These are phyloP conservation scores for Ambrosiella cleistominuta DNA, from an alignment of 2,329 filamentous ascomycete genomes.

Conservation along the genomic window DNA sequence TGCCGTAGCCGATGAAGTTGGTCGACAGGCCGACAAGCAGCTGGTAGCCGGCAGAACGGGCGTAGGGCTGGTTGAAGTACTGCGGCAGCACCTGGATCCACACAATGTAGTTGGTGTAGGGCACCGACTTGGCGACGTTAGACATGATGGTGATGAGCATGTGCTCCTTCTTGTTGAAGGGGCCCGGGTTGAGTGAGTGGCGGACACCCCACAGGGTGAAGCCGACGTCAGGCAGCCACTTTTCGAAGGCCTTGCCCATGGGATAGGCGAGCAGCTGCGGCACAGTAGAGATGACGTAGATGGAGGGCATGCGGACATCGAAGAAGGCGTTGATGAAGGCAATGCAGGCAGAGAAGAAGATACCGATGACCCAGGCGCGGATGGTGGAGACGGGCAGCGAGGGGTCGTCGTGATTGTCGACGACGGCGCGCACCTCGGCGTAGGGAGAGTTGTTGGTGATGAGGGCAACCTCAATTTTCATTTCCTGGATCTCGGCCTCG, in stretches of 20 bases:
- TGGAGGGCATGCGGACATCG: conserved; percentile 33
- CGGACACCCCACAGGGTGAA: conserved; percentile 23
- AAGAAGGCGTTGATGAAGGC: conserved; percentile 38
- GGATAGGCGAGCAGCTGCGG: conserved; percentile 36
- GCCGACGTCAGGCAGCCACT: conserved; percentile 26
- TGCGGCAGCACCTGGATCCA: conserved; percentile 31
- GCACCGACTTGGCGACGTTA: conserved; percentile 29
- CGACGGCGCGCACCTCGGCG: conserved; percentile 35
- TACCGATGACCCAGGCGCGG: conserved; percentile 32
- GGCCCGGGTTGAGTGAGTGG: conserved; percentile 28
- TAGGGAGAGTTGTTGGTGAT: conserved; percentile 38
- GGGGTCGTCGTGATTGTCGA: conserved; percentile 36
- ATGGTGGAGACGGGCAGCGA: conserved; percentile 31
- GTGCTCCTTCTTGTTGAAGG: conserved; percentile 38
- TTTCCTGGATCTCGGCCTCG: conserved; percentile 28
- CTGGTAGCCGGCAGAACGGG: conserved; percentile 30
- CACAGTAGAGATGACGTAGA: conserved; percentile 33
- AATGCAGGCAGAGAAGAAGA: conserved; percentile 28
- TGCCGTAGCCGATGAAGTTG: conserved; percentile 38
- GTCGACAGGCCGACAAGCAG: conserved; percentile 32
- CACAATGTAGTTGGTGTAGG: conserved; percentile 33
- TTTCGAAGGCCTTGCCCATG: conserved; percentile 28
- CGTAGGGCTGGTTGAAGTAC: conserved; percentile 34
- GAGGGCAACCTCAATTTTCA: conserved; percentile 34
- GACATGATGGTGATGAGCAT: conserved; percentile 40